phyloP scores from a whole-genome alignment of 2,329 filamentous ascomycete species.

The Clonostachys sp. region DNA sequence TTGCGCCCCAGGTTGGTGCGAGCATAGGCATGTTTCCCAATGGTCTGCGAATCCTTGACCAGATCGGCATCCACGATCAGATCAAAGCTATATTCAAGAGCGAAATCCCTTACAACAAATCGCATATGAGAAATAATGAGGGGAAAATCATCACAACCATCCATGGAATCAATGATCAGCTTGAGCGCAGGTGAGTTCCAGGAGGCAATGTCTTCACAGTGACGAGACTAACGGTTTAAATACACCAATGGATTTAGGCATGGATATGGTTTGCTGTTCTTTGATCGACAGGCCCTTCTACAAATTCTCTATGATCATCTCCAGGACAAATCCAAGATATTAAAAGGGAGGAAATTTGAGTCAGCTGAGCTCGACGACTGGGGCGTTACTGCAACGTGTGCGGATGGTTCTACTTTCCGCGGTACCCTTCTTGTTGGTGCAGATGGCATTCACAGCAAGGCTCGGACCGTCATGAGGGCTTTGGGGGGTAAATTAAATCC shows the following conservation, averaged over 20 bases:
- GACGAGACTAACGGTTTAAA: too few species aligned
- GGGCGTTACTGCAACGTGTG: background rate
- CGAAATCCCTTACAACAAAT: background rate
- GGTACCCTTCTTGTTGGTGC: background rate
- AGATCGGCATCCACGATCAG: conserved; percentile 27
- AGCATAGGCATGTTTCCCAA: conserved; percentile 38
- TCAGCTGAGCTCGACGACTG: background rate
- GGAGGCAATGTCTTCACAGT: too few species aligned
- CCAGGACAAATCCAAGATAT: background rate
- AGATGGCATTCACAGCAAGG: conserved; percentile 1
- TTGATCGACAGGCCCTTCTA: background rate
- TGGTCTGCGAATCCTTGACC: conserved; percentile 39
- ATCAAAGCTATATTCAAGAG: background rate
- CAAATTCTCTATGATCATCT: background rate
- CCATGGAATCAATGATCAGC: too few species aligned
- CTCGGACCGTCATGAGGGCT: background rate
- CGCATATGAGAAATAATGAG: background rate
- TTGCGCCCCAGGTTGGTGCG: conserved; percentile 41
- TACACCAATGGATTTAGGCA: background rate
- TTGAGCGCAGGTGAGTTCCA: too few species aligned
- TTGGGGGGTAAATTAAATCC: background rate
- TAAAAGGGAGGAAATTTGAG: background rate
- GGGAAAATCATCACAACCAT: too few species aligned
- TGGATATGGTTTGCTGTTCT: background rate
- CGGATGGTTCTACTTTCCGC: background rate